These are phyloP conservation scores for Solanum chacoense DNA, from an alignment of 305 asterid genomes.

Conservation along the genomic window DNA sequence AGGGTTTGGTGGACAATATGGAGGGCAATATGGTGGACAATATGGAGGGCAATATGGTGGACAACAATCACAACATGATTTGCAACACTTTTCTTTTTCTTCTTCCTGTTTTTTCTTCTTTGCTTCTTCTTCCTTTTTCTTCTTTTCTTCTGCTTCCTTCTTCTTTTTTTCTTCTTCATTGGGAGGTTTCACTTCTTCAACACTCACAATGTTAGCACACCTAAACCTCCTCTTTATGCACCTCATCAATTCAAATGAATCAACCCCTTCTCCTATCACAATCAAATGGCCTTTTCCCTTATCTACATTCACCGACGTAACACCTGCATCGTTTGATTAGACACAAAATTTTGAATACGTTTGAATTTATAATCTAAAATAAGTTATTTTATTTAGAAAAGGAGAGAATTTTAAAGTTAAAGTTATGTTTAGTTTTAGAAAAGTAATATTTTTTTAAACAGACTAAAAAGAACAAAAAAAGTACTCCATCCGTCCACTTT, in stretches of 20 bases:
- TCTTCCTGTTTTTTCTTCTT: not conserved
- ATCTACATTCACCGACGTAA: slow-evolving; percentile 18
- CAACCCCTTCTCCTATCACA: slow-evolving; percentile 35
- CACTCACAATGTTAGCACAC: slow-evolving; percentile 11
- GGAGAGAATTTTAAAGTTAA: not conserved
- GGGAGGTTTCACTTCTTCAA: slow-evolving; percentile 18
- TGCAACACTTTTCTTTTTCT: not conserved
- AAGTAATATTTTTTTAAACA: too few species aligned
- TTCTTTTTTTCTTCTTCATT: not conserved
- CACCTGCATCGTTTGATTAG: slow-evolving; percentile 8
- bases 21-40: not conserved
- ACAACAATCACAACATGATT: not conserved
- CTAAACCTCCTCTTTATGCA: slow-evolving; percentile 26
- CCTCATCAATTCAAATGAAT: slow-evolving; percentile 18
- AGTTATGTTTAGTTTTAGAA: not conserved
- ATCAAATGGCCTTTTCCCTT: slow-evolving; percentile 10
- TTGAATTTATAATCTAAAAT: not conserved
- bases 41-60: not conserved
- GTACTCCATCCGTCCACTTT: too few species aligned
- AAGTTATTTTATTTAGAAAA: too few species aligned
- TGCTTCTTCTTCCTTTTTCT: not conserved
- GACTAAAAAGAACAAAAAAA: not conserved
- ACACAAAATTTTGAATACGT: not conserved
- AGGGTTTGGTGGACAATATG: not conserved
- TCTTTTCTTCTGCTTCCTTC: not conserved